Conservation (phyloP, 768 basidiomycete genomes). For the Boletus reticuloceps region DNA sequence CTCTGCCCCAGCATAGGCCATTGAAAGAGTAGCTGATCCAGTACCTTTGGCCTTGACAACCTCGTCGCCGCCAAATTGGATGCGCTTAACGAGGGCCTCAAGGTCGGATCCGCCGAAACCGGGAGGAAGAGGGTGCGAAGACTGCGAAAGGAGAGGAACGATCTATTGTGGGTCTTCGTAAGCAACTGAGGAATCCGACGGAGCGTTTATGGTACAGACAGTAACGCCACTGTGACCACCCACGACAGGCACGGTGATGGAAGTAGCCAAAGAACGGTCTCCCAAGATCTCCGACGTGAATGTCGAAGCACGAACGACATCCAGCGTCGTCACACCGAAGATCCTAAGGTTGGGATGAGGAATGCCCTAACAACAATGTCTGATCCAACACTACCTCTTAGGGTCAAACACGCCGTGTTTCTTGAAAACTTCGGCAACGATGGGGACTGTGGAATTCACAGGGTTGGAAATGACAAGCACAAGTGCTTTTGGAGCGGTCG, state of each 20-base stretch:
- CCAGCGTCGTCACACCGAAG: conserved; percentile 97
- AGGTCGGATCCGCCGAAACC: conserved; percentile 44
- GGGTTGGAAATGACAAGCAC: conserved; percentile 98
- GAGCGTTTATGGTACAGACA: conserved; percentile 39
- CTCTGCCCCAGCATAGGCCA: conserved; percentile 93
- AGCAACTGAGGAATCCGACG: neutral
- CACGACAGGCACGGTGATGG: conserved; percentile 82
- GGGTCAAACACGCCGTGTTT: conserved; percentile 88
- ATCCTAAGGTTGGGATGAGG: conserved; percentile 47
- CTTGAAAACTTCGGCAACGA: conserved; percentile 95
- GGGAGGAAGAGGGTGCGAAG: conserved; percentile 73
- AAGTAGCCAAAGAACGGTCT: conserved; percentile 56
- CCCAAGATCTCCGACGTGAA: conserved; percentile 83
- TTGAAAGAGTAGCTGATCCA: conserved; percentile 94
- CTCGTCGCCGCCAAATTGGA: conserved; percentile 96
- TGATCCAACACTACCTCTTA: conserved; percentile 58
- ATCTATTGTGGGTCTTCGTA: conserved; percentile 48
- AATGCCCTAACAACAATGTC: neutral
- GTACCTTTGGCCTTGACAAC: conserved; percentile 95
- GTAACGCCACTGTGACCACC: conserved; percentile 95
- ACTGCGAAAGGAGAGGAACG: conserved; percentile 90
- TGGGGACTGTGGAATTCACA: conserved; percentile 98
- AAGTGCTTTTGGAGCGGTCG: conserved; percentile 80
- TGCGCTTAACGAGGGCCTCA: conserved; percentile 72
- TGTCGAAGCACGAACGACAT: conserved; percentile 96